Percentiles rank a stretch among this genome's conserved stretches.
Conservation (phyloP, 805 yeast genomes). For the Barnettozyma californica region DNA sequence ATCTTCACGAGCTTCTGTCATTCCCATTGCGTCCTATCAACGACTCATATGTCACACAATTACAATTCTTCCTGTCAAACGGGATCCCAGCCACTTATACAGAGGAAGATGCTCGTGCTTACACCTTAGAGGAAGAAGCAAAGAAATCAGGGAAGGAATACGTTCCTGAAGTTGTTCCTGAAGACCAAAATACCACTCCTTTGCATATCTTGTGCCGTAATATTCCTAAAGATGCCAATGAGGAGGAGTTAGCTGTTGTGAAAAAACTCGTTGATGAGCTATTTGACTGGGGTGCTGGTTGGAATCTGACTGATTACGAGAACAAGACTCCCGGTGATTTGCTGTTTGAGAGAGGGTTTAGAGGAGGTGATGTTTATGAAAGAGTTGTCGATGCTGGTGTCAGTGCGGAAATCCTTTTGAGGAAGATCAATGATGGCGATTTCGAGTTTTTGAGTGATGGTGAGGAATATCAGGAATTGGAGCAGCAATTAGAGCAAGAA, state of each 20-base stretch:
- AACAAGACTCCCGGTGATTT: constrained; percentile 85
- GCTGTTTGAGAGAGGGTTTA: constrained; percentile 46
- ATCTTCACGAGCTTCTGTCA: constrained; percentile 59
- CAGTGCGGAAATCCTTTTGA: constrained; percentile 74
- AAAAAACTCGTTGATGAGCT: constrained; percentile 54
- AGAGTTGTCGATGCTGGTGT: constrained; percentile 78
- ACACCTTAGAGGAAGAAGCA: constrained; percentile 12
- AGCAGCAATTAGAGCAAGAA: constrained; percentile 15
- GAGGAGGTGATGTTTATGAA: constrained; percentile 38
- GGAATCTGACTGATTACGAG: constrained; percentile 73
- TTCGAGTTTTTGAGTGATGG: constrained; percentile 45
- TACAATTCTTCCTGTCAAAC: constrained; percentile 43
- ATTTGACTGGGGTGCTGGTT: constrained; percentile 86
- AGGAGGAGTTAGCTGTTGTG: constrained; percentile 40
- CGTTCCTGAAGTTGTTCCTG: constrained; percentile 31
- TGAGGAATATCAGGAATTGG: constrained; percentile 24
- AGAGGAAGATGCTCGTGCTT: constrained; percentile 65
- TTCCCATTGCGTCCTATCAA: constrained; percentile 47
- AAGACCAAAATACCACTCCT: constrained; percentile 65
- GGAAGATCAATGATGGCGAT: constrained; percentile 64
- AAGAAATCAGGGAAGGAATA: constrained; percentile 35
- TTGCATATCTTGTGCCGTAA: constrained; percentile 62
- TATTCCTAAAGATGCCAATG: constrained; percentile 35
- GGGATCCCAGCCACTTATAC: constrained; percentile 86
- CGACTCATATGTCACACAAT: constrained; percentile 35